Base-by-base conservation (phyloP, 345 rosid species). In the Lumnitzera littorea region DNA sequence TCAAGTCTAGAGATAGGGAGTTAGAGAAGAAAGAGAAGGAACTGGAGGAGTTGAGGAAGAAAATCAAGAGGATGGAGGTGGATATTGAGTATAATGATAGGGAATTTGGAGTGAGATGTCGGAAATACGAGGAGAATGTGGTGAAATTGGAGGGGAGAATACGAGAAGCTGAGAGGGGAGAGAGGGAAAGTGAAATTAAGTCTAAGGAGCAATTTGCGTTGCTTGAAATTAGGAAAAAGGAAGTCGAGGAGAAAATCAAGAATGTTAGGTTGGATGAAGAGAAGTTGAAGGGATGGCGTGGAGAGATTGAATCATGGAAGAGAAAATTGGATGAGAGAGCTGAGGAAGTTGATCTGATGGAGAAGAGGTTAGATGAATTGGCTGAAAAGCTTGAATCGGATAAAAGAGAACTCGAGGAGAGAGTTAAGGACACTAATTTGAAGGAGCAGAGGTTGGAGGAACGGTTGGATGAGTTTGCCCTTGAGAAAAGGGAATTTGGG, bases 361-460 rank as follows among this genome's bases (percentile, higher is more conserved):
- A 67, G 55, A 67, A 58, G 68, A 57, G 47, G 52, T n/a, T 68
- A 46, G 61, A 62, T 50, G 58, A 43, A 2, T 16, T 15, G 49
- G n/a, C 14, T 5, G 50, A 63, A 15, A 67, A 70, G 68, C 65
- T 73, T 24, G 65, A 56, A 29, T 56, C 71, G 15, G 68, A 67
- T 17, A 71, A 67, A 61, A 60, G 36, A 50, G 63, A 36, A 16
- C 25, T 62, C 25, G 59, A 62, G 24, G 58, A 62, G 36, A 15
- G 15, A 20, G 59, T 58, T 15, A 62, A 73, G 54, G 62, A 70
- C 24, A 50, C 68, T 11, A 53, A 72, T 16, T n/a, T 46, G 60
- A 73, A 63, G 69, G 77, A 74, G 64, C 67, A 48, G 57, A 72
- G 29, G 61, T 64, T n/a, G 53, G 27, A 53, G 64, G 48, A 55